These are phyloP conservation scores for Pelargonium citronellum DNA, from an alignment of 441 rosid species.

Conservation along the genomic window DNA sequence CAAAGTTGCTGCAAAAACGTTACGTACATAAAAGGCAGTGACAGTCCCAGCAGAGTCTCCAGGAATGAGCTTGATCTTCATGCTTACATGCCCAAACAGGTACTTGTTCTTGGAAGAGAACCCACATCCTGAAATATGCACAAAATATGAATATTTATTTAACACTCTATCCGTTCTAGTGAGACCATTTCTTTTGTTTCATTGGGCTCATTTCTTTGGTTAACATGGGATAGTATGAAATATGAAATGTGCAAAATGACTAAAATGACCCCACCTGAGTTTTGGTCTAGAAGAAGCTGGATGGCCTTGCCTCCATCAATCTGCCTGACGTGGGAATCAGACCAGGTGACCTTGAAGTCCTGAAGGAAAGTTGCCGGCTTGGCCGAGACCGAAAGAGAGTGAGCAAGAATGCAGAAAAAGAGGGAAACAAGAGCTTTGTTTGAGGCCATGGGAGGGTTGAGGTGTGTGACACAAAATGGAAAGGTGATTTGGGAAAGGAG, in stretches of 20 bases:
- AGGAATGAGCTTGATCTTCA: constrained; percentile 62
- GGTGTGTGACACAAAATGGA: too few relatives aligned
- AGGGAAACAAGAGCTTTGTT: not conserved
- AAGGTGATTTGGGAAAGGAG: not conserved
- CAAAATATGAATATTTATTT: too few relatives aligned
- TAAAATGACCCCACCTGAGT: not conserved
- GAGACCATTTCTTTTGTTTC: too few relatives aligned
- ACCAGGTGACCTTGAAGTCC: not conserved
- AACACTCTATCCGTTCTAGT: too few relatives aligned
- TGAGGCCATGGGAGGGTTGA: not conserved
- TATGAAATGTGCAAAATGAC: too few relatives aligned
- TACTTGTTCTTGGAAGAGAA: constrained; percentile 55
- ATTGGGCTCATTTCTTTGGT: too few relatives aligned
- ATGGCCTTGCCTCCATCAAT: constrained; percentile 4
- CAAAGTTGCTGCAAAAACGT: constrained; percentile 6
- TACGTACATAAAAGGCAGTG: constrained; percentile 59
- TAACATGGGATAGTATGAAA: too few relatives aligned
- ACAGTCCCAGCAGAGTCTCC: constrained; percentile 77
- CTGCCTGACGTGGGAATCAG: not conserved
- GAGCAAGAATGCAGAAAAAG: not conserved
- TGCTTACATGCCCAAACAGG: constrained; percentile 55
- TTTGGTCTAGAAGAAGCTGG: constrained; percentile 1
- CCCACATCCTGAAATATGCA: constrained; percentile 44
- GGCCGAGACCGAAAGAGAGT: not conserved
- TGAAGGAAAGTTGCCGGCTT: not conserved